These are phyloP conservation scores for Candida smagusa DNA, from an alignment of 1,139 yeast species.

Conservation along the genomic window DNA sequence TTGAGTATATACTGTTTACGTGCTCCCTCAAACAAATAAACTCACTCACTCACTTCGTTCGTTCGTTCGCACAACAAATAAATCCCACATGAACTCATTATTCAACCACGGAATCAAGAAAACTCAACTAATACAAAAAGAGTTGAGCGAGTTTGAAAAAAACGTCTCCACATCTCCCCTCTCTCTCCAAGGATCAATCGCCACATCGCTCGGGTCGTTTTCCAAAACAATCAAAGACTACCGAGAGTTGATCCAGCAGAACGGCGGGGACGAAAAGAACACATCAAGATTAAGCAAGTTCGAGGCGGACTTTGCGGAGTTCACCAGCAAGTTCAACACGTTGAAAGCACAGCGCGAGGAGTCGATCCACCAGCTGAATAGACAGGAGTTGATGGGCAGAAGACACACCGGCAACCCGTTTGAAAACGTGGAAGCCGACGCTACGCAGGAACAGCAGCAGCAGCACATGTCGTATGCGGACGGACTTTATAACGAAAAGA, in stretches of 20 bases:
- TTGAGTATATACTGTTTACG: too few relatives aligned
- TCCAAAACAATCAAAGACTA: slow-evolving; percentile 77
- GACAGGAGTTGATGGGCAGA: slow-evolving; percentile 63
- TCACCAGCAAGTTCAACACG: slow-evolving; percentile 55
- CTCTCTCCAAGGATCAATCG: slow-evolving; percentile 77
- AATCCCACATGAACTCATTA: slow-evolving; percentile 57
- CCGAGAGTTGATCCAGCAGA: slow-evolving; percentile 60
- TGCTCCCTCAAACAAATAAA: too few relatives aligned
- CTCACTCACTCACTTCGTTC: too few relatives aligned
- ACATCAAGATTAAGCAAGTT: slow-evolving; percentile 60
- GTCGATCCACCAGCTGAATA: slow-evolving; percentile 47
- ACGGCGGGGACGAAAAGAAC: slow-evolving; percentile 59
- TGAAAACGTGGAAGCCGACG: slow-evolving; percentile 19
- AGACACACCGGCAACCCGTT: slow-evolving; percentile 56
- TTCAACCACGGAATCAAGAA: slow-evolving; percentile 90
- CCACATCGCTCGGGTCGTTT: slow-evolving; percentile 77
- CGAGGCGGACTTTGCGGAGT: slow-evolving; percentile 54
- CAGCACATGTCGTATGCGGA: slow-evolving; percentile 48
- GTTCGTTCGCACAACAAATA: too few relatives aligned
- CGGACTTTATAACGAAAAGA: slow-evolving; percentile 67
- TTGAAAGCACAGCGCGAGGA: slow-evolving; percentile 68
- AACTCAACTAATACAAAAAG: slow-evolving; percentile 67
- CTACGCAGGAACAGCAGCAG: slow-evolving; percentile 24
- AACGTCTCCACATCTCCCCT: slow-evolving; percentile 68
- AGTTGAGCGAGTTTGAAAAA: slow-evolving; percentile 63